Evolutionary conservation across 106 monocot species (phyloP).

Genomic region (Platanthera guangdongensis): DNA sequence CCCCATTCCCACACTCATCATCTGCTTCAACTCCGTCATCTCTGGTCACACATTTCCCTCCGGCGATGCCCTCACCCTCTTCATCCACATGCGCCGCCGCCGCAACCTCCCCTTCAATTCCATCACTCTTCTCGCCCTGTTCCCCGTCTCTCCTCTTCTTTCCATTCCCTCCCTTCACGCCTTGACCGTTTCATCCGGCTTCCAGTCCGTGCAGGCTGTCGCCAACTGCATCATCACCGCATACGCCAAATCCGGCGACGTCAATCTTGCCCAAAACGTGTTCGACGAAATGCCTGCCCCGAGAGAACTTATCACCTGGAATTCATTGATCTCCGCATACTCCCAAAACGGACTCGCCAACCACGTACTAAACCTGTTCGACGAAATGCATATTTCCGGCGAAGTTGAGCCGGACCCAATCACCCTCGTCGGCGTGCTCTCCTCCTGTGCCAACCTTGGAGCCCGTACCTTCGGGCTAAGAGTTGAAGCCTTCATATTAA

Average conservation of each 20-base stretch:
- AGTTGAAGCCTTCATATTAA: slow-evolving; percentile 21
- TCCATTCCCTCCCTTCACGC: slow-evolving; percentile 30
- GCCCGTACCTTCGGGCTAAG: slow-evolving; percentile 35
- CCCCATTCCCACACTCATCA: slow-evolving; percentile 16
- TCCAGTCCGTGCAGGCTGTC: slow-evolving; percentile 14
- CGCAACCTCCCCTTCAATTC: slow-evolving; percentile 24
- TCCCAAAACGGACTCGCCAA: slow-evolving; percentile 50
- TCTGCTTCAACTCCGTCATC: slow-evolving; percentile 50
- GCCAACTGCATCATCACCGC: slow-evolving; percentile 43
- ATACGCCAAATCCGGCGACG: slow-evolving; percentile 33
- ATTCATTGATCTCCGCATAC: slow-evolving; percentile 60
- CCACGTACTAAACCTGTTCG: slow-evolving; percentile 40
- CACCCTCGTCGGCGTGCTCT: slow-evolving; percentile 60
- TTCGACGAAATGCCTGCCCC: slow-evolving; percentile 38
- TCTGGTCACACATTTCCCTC: slow-evolving; percentile 30
- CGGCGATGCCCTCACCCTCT: slow-evolving; percentile 24
- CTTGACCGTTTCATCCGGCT: slow-evolving; percentile 12
- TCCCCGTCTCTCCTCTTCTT: slow-evolving; percentile 20
- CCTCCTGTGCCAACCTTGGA: slow-evolving; percentile 57
- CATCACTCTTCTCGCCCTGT: slow-evolving; percentile 51
- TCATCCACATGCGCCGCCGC: slow-evolving; percentile 36
- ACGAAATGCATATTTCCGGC: slow-evolving; percentile 12
- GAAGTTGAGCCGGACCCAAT: slow-evolving; percentile 44
- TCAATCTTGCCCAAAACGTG: slow-evolving; percentile 26
- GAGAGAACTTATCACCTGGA: slow-evolving; percentile 50